These are phyloP conservation scores for Aspergillus ibericus DNA, from an alignment of 2,329 filamentous ascomycete genomes.

Conservation along the genomic window DNA sequence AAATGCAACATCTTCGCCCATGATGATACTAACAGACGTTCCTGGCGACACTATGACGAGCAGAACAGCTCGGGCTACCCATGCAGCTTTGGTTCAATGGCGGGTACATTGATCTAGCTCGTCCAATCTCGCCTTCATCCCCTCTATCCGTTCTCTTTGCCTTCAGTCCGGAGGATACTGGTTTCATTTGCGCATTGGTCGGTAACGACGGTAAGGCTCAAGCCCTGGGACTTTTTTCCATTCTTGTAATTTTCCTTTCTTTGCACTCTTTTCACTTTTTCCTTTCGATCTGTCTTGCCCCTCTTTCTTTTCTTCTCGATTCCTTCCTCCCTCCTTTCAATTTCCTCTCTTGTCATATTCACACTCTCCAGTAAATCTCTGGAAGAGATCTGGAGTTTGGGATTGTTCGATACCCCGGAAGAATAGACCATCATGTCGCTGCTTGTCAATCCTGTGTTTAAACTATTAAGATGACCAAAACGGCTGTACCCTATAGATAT, in stretches of 20 bases:
- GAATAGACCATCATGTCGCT: constrained; percentile 17
- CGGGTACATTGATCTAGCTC: constrained; percentile 1
- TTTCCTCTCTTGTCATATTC: constrained; percentile 9
- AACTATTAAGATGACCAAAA: constrained; percentile 11
- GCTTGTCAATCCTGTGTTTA: constrained; percentile 12
- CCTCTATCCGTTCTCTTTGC: neutral
- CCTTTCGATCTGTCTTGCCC: neutral
- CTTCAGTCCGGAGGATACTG: neutral
- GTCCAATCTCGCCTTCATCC: neutral
- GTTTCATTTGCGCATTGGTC: neutral
- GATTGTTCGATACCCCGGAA: constrained; percentile 28
- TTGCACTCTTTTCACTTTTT: neutral
- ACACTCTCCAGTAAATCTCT: constrained; percentile 8
- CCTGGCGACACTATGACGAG: neutral
- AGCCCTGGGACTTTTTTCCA: neutral
- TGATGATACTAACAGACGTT: neutral
- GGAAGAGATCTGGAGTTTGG: constrained; percentile 23
- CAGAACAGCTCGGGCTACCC: neutral
- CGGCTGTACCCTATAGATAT: constrained; percentile 15
- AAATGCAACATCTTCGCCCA: constrained; percentile 1
- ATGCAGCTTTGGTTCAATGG: neutral
- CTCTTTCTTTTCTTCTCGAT: neutral
- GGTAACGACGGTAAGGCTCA: neutral
- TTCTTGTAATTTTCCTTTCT: constrained; percentile 2
- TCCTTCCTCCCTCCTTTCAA: constrained; percentile 2